Evolutionary conservation across 331 rosid genomes (phyloP), one percentile per base, ranked within the genome.

Genomic region (Malus hybrid): DNA sequence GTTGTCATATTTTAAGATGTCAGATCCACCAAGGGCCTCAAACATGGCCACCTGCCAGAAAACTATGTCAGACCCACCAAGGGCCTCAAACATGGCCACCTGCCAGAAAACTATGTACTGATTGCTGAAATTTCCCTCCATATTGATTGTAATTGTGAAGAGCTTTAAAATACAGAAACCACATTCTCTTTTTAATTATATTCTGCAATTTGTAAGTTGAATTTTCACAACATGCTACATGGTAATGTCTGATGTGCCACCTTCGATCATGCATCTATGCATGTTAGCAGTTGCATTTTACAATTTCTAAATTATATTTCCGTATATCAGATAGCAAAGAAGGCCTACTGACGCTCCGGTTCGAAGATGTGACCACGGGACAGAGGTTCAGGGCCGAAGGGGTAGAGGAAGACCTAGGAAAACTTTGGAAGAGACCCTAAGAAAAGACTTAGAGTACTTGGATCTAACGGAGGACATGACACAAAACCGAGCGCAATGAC

Each of bases 311-410:
- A n/a, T 11, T 72, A 71, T 6, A 50, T 70, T 77, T 82, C 70
- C 67, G 31, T 66, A 75, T 65, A 77, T 20, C 36, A 93, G 98
- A 87, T 87, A 33, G 96, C 89, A 10, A 76, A n/a, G n/a, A n/a
- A n/a, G n/a, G n/a, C n/a, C n/a, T n/a, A n/a, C n/a, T n/a, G n/a
- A n/a, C n/a, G n/a, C n/a, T n/a, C n/a, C n/a, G n/a, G n/a, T n/a
- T n/a, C n/a, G n/a, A n/a, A n/a, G n/a, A n/a, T n/a, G n/a, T n/a
- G n/a, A n/a, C n/a, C n/a, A n/a, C n/a, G n/a, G n/a, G n/a, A n/a
- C n/a, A n/a, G n/a, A n/a, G n/a, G n/a, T n/a, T n/a, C n/a, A n/a
- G n/a, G n/a, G n/a, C n/a, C n/a, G n/a, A n/a, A n/a, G n/a, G n/a
- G n/a, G n/a, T n/a, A n/a, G n/a, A n/a, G n/a, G n/a, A n/a, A n/a